Percentiles rank a stretch among this genome's conserved stretches.
Conservation (phyloP, 2,329 filamentous ascomycete genomes). For the Hymenotorrendiella dingleyae region DNA sequence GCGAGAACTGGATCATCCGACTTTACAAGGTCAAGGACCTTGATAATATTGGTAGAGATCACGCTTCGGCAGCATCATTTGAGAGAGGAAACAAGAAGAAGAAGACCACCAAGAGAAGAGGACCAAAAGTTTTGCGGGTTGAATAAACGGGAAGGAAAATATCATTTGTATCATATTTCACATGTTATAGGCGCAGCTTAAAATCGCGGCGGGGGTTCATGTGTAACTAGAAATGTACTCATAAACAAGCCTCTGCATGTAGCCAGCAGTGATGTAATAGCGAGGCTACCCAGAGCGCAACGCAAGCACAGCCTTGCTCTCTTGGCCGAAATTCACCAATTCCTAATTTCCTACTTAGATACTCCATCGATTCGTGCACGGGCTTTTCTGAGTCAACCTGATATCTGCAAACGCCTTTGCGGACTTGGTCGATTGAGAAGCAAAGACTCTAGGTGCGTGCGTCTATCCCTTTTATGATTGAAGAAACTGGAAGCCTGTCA, state of each 20-base stretch:
- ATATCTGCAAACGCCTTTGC: no score
- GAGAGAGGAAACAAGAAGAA: constrained; percentile 80
- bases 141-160: constrained; percentile 45
- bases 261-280: constrained; percentile 12
- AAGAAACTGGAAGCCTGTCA: no score
- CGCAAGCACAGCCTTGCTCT: no score
- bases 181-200: constrained; percentile 13
- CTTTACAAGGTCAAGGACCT: constrained; percentile 99
- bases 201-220: constrained; percentile 21
- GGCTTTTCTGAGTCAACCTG: no score
- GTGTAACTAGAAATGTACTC: constrained; percentile 26
- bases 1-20: constrained; percentile 99
- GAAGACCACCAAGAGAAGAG: constrained; percentile 66
- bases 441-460: no score
- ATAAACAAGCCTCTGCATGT: constrained; percentile 15
- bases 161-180: constrained; percentile 28
- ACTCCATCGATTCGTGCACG: no score
- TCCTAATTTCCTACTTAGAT: no score
- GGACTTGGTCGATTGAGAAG: no score
- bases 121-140: constrained; percentile 64
- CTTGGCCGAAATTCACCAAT: no score
- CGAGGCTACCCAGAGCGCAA: not conserved
- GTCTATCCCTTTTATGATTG: no score
- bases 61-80: constrained; percentile 63
- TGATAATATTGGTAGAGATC: constrained; percentile 90